Evolutionary conservation across 1,284 basidiomycete genomes (phyloP).

Genomic region (Puccinia coronata): DNA sequence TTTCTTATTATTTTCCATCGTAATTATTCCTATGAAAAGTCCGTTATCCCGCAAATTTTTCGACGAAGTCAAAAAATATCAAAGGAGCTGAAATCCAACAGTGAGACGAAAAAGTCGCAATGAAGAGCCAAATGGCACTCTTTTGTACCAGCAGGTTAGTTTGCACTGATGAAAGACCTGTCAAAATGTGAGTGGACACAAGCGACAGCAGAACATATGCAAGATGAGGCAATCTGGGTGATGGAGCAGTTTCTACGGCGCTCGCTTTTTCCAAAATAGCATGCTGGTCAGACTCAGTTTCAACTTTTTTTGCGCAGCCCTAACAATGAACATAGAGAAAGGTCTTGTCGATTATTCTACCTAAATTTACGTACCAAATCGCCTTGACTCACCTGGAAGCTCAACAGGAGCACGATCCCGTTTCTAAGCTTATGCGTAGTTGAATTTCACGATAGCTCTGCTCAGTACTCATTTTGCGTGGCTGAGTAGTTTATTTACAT

Average conservation of each 20-base stretch:
- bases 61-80: background rate
- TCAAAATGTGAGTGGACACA: background rate
- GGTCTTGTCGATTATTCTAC: background rate
- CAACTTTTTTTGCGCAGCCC: background rate
- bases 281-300: constrained; percentile 17
- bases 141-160: background rate
- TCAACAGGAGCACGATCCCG: background rate
- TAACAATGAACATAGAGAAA: background rate
- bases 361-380: constrained; percentile 6
- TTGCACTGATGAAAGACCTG: background rate
- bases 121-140: background rate
- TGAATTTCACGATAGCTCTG: background rate
- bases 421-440: background rate
- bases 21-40: background rate
- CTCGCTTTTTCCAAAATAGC: background rate
- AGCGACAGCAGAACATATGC: constrained; percentile 5
- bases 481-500: background rate
- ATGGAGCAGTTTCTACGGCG: constrained; percentile 13
- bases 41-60: background rate
- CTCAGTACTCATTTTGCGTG: background rate
- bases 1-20: background rate
- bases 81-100: background rate
- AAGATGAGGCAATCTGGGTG: constrained; percentile 17
- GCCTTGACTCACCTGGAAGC: background rate
- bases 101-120: background rate